A percentile compares a stretch with the other conserved stretches of the same genome.
phyloP scores from a whole-genome alignment of 1,284 basidiomycete species.

The Coniophora puteana region DNA sequence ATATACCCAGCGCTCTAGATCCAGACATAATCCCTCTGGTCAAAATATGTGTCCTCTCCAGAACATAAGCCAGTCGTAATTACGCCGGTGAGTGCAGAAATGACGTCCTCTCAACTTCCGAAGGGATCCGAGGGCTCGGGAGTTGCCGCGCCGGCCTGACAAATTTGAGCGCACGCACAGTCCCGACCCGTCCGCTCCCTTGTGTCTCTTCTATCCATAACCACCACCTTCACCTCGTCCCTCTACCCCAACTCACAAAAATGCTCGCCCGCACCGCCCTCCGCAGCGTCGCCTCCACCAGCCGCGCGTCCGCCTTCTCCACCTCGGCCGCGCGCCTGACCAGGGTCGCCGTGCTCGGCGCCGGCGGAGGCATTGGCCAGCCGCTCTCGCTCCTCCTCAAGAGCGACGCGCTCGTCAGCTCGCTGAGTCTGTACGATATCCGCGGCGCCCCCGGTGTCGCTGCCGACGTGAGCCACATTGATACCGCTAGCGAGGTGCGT shows the following conservation, averaged over 20 bases:
- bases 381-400: conserved; percentile 88
- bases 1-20: no score
- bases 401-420: conserved; percentile 77
- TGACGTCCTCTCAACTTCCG: no score
- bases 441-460: conserved; percentile 91
- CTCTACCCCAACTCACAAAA: conserved; percentile 15
- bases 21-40: no score
- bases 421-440: conserved; percentile 85
- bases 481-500: conserved; percentile 80
- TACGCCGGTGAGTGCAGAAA: no score
- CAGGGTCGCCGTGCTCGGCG: conserved; percentile 89
- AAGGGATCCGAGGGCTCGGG: no score
- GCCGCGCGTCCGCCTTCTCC: conserved; percentile 67
- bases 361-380: conserved; percentile 92
- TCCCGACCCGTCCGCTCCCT: not conserved
- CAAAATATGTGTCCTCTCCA: no score
- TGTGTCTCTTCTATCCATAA: conserved; percentile 2
- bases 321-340: conserved; percentile 69
- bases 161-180: no score
- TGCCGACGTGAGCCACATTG: conserved; percentile 91
- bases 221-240: conserved; percentile 12
- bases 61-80: no score
- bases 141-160: no score
- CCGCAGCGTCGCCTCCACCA: conserved; percentile 41
- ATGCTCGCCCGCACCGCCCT: conserved; percentile 60